Evolutionary conservation across 345 rosid genomes (phyloP), one percentile per base, ranked within the genome.

Genomic region (Cardiospermum halicacabum): DNA sequence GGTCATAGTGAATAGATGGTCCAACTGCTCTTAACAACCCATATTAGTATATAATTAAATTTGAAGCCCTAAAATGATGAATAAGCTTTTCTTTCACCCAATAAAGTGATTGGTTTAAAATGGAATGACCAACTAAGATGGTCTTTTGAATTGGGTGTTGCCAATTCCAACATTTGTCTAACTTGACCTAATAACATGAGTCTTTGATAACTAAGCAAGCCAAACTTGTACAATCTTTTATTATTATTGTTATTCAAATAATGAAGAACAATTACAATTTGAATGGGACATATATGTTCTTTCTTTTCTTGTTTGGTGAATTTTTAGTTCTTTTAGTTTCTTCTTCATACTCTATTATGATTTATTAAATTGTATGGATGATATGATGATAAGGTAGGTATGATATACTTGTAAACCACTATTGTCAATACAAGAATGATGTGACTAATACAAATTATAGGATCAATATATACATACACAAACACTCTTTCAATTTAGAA

Each of bases 71-170:
- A 58, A 75, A 77, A 69, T 73, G 77, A 80, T 66, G 75, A 73
- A 67, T 25, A 36, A 43, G 37, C 68, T 56, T 80, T 73, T 27
- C 55, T 36, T 75, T 71, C 73, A 50, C 58, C 62, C 61, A 59
- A 64, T 39, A 25, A 8, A 53, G 42, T 73, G 87, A 77, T 80
- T 80, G 87, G 79, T 58, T 82, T 66, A 58, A 80, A 75, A 77
- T 75, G 54, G 84, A 77, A 75, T 66, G 69, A 71, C 75, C 82
- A 77, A 76, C 87, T 71, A 74, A 74, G 67, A 70, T 67, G 16
- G 18, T 30, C 56, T 62, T 67, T 71, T 34, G 10, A 39, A 36
- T 60, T 67, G 68, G 75, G 75, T 74, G 71, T 51, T 68, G 47
- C 75, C 71, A 69, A 73, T 76, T 64, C 65, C 62, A 65, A 68